phyloP scores from a whole-genome alignment of 1,139 yeast species.

The Hanseniaspora sp. region DNA sequence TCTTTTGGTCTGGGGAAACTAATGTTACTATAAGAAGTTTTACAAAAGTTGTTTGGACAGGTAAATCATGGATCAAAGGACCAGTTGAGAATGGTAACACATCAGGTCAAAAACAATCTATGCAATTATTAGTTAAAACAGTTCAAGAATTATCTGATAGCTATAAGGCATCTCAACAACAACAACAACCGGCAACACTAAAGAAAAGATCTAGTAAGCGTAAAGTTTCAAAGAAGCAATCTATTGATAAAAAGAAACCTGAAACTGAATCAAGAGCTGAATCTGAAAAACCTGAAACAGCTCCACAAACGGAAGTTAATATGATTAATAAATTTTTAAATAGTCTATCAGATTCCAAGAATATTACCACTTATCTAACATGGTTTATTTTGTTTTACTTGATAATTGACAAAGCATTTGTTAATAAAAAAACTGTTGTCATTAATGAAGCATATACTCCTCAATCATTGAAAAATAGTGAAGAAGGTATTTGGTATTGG shows the following conservation, averaged over 20 bases:
- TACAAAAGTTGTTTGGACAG: slow-evolving; percentile 76
- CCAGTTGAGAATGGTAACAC: slow-evolving; percentile 85
- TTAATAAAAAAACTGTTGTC: not conserved
- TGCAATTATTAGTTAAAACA: slow-evolving; percentile 49
- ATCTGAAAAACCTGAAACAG: not conserved
- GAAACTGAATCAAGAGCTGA: not conserved
- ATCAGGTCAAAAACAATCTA: slow-evolving; percentile 75
- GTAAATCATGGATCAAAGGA: slow-evolving; percentile 86
- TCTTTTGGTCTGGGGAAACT: slow-evolving; percentile 72
- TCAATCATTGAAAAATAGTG: not conserved
- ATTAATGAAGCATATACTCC: not conserved
- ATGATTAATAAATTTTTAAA: not conserved
- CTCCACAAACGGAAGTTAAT: not conserved
- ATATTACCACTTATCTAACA: not conserved
- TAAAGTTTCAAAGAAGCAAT: slow-evolving; percentile 19
- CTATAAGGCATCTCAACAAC: not conserved
- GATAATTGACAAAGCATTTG: not conserved
- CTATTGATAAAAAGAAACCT: not conserved
- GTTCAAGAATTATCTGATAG: slow-evolving; percentile 38
- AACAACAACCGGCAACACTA: slow-evolving; percentile 24
- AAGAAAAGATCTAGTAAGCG: slow-evolving; percentile 29
- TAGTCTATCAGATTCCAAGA: not conserved
- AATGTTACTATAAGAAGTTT: slow-evolving; percentile 50
- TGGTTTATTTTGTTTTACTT: slow-evolving; percentile 2
- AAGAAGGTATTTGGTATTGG: slow-evolving; percentile 11